Evolutionary conservation across 805 yeast genomes (phyloP).

Genomic region (Cyberlindnera samutprakarnensis): DNA sequence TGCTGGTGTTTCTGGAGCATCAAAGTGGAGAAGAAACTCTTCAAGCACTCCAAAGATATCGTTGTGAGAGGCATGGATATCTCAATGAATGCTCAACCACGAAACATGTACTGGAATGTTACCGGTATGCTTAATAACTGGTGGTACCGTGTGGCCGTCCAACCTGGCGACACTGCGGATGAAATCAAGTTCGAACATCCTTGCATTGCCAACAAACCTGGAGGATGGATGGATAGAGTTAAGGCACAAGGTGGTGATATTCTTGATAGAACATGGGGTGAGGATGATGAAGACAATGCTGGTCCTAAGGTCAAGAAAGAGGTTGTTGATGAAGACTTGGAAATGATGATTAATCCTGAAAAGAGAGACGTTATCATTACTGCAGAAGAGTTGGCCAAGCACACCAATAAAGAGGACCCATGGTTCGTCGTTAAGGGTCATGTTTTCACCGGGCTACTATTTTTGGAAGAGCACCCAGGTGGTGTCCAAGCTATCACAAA

Average conservation of each 20-base stretch:
- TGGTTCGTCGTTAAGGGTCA: conserved; percentile 28
- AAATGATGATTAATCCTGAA: conserved; percentile 24
- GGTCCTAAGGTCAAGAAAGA: conserved; percentile 4
- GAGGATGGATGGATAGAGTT: conserved; percentile 32
- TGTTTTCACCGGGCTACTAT: conserved; percentile 29
- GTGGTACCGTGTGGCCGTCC: conserved; percentile 29
- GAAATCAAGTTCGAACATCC: conserved; percentile 24
- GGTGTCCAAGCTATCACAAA: conserved; percentile 21
- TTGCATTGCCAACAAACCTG: conserved; percentile 18
- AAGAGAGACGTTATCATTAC: conserved; percentile 8
- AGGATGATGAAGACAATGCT: conserved; percentile 12
- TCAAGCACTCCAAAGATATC: conserved; percentile 22
- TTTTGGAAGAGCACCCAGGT: conserved; percentile 28
- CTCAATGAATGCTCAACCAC: conserved; percentile 28
- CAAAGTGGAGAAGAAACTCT: conserved; percentile 15
- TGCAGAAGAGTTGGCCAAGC: conserved; percentile 5
- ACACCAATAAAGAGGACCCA: conserved; percentile 7
- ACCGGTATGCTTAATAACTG: conserved; percentile 30
- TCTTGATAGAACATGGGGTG: conserved; percentile 27
- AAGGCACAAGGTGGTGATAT: conserved; percentile 26
- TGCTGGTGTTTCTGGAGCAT: conserved; percentile 31
- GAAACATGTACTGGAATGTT: conserved; percentile 32
- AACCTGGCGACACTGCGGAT: conserved; percentile 6
- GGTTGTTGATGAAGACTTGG: conserved; percentile 21
- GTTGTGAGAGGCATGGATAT: conserved; percentile 30